Percentiles rank a stretch among this genome's conserved stretches.
Conservation (phyloP, 805 yeast genomes). For the Dipodascus albidus region DNA sequence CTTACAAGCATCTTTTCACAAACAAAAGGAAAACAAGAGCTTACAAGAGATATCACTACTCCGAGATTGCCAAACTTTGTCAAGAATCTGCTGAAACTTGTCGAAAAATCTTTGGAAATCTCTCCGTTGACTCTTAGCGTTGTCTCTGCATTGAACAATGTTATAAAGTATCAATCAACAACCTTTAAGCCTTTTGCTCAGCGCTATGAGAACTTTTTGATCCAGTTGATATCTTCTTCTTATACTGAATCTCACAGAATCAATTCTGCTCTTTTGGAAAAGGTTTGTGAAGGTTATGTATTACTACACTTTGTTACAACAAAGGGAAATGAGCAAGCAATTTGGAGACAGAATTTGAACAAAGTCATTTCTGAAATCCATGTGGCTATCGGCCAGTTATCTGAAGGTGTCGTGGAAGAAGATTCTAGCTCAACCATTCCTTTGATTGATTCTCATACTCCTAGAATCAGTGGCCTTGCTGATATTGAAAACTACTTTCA, state of each 20-base stretch:
- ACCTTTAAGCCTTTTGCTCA: slow-evolving; percentile 72
- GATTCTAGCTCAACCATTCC: slow-evolving; percentile 16
- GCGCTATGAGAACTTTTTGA: slow-evolving; percentile 40
- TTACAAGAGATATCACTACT: slow-evolving; percentile 73
- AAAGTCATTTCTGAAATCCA: slow-evolving; percentile 23
- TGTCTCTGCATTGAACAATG: slow-evolving; percentile 31
- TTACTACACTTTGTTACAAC: slow-evolving; percentile 43
- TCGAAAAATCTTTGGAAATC: slow-evolving; percentile 22
- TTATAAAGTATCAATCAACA: slow-evolving; percentile 53
- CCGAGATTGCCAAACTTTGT: slow-evolving; percentile 63
- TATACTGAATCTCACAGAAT: slow-evolving; percentile 26
- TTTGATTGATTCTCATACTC: slow-evolving; percentile 31
- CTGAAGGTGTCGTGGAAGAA: slow-evolving; percentile 6
- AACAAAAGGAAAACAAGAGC: slow-evolving; percentile 63
- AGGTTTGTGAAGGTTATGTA: slow-evolving; percentile 41
- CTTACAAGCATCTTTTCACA: slow-evolving; percentile 16
- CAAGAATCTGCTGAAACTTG: slow-evolving; percentile 35
- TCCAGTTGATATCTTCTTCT: slow-evolving; percentile 24
- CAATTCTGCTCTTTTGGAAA: slow-evolving; percentile 29
- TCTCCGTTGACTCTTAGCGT: slow-evolving; percentile 27
- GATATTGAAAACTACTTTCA: slow-evolving; percentile 19
- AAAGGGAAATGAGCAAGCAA: slow-evolving; percentile 38
- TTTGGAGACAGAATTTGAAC: slow-evolving; percentile 38
- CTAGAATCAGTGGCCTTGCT: slow-evolving; percentile 11
- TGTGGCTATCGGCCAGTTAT: slow-evolving; percentile 4